Percentiles rank a stretch among this genome's conserved stretches.
phyloP scores from a whole-genome alignment of 768 basidiomycete genomes.

The Naganishia friedmannii region DNA sequence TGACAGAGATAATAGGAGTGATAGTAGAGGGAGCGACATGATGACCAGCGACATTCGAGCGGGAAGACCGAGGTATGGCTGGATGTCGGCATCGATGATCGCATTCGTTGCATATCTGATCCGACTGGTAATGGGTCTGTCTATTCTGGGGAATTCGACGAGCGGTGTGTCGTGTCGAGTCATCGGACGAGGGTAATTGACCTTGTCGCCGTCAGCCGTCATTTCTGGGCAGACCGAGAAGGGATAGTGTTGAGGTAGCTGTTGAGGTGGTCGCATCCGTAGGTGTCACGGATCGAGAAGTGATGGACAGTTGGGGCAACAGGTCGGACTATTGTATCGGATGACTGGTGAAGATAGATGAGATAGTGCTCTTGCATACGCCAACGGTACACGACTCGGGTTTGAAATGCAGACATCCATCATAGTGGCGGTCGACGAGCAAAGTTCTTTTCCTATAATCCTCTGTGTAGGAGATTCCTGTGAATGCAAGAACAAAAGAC shows the following conservation, averaged over 20 bases:
- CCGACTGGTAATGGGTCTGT: not conserved
- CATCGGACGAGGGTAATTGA: not conserved
- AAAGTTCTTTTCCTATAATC: too few relatives aligned
- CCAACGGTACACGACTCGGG: too few relatives aligned
- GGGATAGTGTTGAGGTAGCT: too few relatives aligned
- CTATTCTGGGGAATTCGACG: not conserved
- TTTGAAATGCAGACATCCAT: too few relatives aligned
- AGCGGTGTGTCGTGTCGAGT: not conserved
- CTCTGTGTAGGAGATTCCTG: too few relatives aligned
- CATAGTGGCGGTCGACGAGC: too few relatives aligned
- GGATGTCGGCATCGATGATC: slow-evolving; percentile 54
- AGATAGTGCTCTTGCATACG: too few relatives aligned
- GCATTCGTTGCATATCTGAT: not conserved
- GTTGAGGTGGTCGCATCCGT: not conserved
- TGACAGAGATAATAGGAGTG: slow-evolving; percentile 81
- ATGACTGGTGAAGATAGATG: too few relatives aligned
- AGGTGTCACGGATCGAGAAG: not conserved
- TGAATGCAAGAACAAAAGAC: too few relatives aligned
- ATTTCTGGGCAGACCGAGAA: not conserved
- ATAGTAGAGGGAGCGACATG: slow-evolving; percentile 87
- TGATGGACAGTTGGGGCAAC: too few relatives aligned
- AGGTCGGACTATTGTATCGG: too few relatives aligned
- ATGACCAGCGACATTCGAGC: slow-evolving; percentile 82
- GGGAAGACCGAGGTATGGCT: slow-evolving; percentile 76
- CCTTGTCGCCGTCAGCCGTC: not conserved